Percentiles rank a stretch among this genome's conserved stretches.
phyloP scores from a whole-genome alignment of 352 stramenopile species.

The Pythium rhizo-oryzae region DNA sequence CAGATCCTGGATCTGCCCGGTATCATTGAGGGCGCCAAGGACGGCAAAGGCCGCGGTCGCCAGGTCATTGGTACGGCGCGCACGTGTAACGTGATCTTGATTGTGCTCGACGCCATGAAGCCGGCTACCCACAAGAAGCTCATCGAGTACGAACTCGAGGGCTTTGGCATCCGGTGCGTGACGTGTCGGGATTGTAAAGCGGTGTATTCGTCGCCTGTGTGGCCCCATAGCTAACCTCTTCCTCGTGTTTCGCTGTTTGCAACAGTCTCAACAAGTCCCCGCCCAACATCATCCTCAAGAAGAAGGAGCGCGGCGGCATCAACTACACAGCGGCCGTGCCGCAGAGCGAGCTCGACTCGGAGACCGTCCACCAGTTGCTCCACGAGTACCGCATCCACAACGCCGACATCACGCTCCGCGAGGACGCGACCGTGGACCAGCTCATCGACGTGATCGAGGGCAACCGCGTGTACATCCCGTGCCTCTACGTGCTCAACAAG shows the following conservation, averaged over 20 bases:
- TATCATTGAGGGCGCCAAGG: conserved; percentile 99
- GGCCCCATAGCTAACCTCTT: too few relatives aligned
- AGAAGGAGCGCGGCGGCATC: conserved; percentile 97
- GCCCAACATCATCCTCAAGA: conserved; percentile 96
- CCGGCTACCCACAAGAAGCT: conserved; percentile 98
- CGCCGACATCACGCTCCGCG: conserved; percentile 95
- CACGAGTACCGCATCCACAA: conserved; percentile 99
- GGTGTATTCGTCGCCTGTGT: too few relatives aligned
- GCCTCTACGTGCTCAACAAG: conserved; percentile 99
- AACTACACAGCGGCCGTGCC: conserved; percentile 96
- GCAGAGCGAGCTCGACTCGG: conserved; percentile 93
- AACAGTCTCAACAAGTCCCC: conserved; percentile 95
- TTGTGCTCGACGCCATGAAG: conserved; percentile 98
- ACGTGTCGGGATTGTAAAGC: neutral
- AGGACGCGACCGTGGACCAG: conserved; percentile 97
- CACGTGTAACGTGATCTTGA: conserved; percentile 98
- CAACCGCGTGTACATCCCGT: conserved; percentile 98
- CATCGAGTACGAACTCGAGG: conserved; percentile 98
- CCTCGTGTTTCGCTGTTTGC: neutral
- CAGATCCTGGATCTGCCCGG: conserved; percentile 92
- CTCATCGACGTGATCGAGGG: conserved; percentile 99
- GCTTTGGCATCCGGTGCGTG: conserved; percentile 94
- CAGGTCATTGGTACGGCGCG: conserved; percentile 97
- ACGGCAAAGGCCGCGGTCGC: conserved; percentile 96
- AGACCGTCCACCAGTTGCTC: conserved; percentile 95